Conservation (phyloP, 1,139 yeast species). For the Maudiozyma humilis region DNA sequence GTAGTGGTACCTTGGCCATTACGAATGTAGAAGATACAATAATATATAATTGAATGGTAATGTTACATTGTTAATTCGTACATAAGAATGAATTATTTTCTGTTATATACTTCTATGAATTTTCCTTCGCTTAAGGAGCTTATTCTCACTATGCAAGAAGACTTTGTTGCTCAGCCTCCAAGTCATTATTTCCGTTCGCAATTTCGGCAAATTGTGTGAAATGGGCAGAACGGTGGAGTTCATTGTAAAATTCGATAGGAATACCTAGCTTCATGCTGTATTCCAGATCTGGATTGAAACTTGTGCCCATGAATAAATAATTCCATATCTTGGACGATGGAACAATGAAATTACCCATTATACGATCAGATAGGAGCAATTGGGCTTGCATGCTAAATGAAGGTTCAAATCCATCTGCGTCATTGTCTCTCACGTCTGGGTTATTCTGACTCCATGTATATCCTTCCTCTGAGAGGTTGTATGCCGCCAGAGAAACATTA, state of each 20-base stretch:
- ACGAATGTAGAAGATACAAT: too few species aligned
- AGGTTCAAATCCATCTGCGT: conserved; percentile 59
- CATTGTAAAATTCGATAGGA: conserved; percentile 79
- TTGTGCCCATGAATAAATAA: conserved; percentile 78
- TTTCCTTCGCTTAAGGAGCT: background rate
- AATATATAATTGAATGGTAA: too few species aligned
- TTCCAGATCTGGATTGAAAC: conserved; percentile 58
- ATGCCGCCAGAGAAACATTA: conserved; percentile 68
- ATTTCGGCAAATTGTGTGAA: conserved; percentile 66
- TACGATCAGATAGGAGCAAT: conserved; percentile 62
- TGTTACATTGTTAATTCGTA: background rate
- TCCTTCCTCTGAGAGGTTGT: conserved; percentile 55
- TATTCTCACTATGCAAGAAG: conserved; percentile 42
- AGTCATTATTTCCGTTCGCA: conserved; percentile 40
- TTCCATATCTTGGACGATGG: conserved; percentile 89
- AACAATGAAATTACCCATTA: conserved; percentile 76
- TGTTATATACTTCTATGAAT: too few species aligned
- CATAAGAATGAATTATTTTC: too few species aligned
- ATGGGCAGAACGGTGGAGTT: conserved; percentile 81
- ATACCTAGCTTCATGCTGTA: conserved; percentile 64
- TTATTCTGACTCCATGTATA: conserved; percentile 69
- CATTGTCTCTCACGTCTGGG: conserved; percentile 36
- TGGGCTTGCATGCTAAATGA: conserved; percentile 58
- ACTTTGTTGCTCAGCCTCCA: conserved; percentile 70
- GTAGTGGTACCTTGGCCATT: too few species aligned